Conservation (phyloP, 495 filamentous ascomycete genomes). For the Pyronema domesticum region DNA sequence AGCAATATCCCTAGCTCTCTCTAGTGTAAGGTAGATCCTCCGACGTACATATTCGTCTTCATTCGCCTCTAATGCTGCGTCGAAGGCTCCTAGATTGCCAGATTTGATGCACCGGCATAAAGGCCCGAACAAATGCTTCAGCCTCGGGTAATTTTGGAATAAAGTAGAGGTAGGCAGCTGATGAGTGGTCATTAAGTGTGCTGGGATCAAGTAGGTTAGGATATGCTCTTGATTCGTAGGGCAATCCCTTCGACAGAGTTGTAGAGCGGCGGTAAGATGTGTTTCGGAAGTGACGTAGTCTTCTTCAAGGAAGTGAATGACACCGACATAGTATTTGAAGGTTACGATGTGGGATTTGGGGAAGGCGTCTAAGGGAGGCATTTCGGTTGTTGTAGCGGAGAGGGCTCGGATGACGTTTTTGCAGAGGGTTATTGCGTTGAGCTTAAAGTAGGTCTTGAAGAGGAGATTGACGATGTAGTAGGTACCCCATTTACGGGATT, state of each 20-base stretch:
- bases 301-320: slow-evolving; percentile 79
- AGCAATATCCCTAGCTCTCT: slow-evolving; percentile 78
- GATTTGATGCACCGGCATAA: slow-evolving; percentile 57
- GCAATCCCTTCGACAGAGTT: slow-evolving; percentile 49
- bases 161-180: slow-evolving; percentile 55
- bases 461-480: slow-evolving; percentile 83
- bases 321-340: slow-evolving; percentile 85
- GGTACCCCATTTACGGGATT: slow-evolving; percentile 91
- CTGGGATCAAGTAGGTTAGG: slow-evolving; percentile 87
- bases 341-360: slow-evolving; percentile 86
- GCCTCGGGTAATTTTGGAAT: slow-evolving; percentile 54
- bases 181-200: slow-evolving; percentile 71
- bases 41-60: slow-evolving; percentile 81
- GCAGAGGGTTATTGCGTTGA: slow-evolving; percentile 71
- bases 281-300: slow-evolving; percentile 73
- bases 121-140: slow-evolving; percentile 60
- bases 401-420: slow-evolving; percentile 79
- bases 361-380: slow-evolving; percentile 55
- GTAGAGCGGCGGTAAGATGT: slow-evolving; percentile 59
- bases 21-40: slow-evolving; percentile 88
- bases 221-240: slow-evolving; percentile 73
- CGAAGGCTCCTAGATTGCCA: slow-evolving; percentile 71
- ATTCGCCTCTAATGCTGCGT: slow-evolving; percentile 56
- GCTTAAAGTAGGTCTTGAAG: slow-evolving; percentile 59
- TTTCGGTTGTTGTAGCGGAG: slow-evolving; percentile 52